Percentiles rank a stretch among this genome's conserved stretches.
These are phyloP conservation scores for Sutorius australiensis DNA, from an alignment of 768 basidiomycete genomes.

Conservation along the genomic window DNA sequence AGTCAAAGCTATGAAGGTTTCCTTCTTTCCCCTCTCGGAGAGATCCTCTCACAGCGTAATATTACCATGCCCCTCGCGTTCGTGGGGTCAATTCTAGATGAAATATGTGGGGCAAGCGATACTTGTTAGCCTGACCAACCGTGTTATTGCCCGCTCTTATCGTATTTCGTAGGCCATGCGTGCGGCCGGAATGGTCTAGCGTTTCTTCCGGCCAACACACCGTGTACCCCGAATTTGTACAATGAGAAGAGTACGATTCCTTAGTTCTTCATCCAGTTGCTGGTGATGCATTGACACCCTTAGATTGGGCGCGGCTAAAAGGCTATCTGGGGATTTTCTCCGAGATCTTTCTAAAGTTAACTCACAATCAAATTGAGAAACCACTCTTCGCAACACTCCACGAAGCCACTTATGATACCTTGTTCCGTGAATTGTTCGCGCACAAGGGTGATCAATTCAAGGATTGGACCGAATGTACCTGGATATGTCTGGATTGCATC, in stretches of 20 bases:
- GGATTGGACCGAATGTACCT: slow-evolving; percentile 8
- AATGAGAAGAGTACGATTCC: slow-evolving; percentile 10
- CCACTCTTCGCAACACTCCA: slow-evolving; percentile 5
- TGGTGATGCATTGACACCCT: neutral
- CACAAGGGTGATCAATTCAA: slow-evolving; percentile 1
- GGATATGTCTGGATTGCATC: slow-evolving; percentile 6
- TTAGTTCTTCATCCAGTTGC: neutral
- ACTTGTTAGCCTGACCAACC: slow-evolving; percentile 1
- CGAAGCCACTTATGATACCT: slow-evolving; percentile 1
- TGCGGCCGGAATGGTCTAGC: neutral
- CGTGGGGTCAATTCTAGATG: slow-evolving; percentile 16
- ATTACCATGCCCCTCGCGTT: neutral
- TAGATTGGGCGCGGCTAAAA: slow-evolving; percentile 14
- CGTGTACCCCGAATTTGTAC: slow-evolving; percentile 6
- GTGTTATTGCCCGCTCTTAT: neutral
- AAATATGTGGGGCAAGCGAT: slow-evolving; percentile 5
- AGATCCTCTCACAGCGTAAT: slow-evolving; percentile 5
- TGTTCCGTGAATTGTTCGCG: slow-evolving; percentile 9
- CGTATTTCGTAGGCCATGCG: slow-evolving; percentile 1
- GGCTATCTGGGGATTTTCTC: neutral
- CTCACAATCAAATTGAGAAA: slow-evolving; percentile 1
- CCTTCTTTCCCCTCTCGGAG: neutral
- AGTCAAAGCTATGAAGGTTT: slow-evolving; percentile 6
- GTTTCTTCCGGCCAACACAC: neutral
- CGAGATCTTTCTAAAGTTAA: neutral